phyloP scores from a whole-genome alignment of 768 basidiomycete species.

The Dacryopinax spathularia region DNA sequence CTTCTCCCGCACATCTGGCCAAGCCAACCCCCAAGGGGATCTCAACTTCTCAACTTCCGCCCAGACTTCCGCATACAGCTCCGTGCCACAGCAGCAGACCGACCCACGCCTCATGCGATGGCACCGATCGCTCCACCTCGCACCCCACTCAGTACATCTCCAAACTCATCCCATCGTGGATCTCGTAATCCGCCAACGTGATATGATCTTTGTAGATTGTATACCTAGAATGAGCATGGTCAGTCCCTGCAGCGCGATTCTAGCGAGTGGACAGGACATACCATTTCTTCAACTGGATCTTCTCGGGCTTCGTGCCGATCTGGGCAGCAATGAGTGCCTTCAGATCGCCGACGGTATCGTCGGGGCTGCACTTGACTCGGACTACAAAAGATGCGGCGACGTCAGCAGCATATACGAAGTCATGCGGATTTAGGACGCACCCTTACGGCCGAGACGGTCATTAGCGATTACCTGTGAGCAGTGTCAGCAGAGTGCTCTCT shows the following conservation, averaged over 20 bases:
- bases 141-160: constrained; percentile 63
- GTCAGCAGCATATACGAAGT: not conserved
- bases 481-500: not conserved
- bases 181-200: constrained; percentile 82
- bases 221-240: constrained; percentile 43
- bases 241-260: not conserved
- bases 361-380: constrained; percentile 85
- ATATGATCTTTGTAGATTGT: constrained; percentile 94
- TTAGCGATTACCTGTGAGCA: constrained; percentile 75
- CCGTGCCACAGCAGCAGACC: not conserved
- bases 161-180: constrained; percentile 82
- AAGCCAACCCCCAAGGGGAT: not conserved
- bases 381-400: constrained; percentile 34
- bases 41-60: not conserved
- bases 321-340: constrained; percentile 96
- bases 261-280: constrained; percentile 25
- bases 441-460: constrained; percentile 89
- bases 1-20: not conserved
- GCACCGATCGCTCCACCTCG: not conserved
- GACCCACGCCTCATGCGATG: not conserved
- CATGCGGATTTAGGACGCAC: constrained; percentile 28
- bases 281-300: constrained; percentile 98
- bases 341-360: constrained; percentile 93
- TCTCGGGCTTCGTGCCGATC: constrained; percentile 68
- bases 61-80: not conserved